Conservation (phyloP, 176 grass and related monocot genomes). For the Raddia distichophylla region DNA sequence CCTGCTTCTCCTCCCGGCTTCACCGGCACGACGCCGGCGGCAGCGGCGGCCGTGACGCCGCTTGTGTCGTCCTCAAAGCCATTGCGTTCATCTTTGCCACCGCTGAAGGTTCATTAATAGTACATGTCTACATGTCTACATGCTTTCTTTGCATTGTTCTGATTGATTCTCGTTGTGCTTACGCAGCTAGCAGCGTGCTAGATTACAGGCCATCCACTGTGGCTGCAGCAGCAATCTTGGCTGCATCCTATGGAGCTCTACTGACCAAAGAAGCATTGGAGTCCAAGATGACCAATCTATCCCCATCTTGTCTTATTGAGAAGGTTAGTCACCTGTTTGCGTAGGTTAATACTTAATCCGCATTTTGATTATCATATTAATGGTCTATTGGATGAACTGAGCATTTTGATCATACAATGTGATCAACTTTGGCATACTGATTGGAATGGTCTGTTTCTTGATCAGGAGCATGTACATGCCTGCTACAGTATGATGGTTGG, state of each 20-base stretch:
- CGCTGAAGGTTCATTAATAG: constrained; percentile 38
- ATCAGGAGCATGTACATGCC: constrained; percentile 72
- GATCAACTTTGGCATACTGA: not conserved
- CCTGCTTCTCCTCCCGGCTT: constrained; percentile 57
- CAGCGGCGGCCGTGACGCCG: constrained; percentile 38
- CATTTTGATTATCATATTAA: constrained; percentile 29
- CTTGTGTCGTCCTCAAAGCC: constrained; percentile 38
- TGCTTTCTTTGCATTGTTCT: constrained; percentile 33
- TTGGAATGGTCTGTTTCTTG: constrained; percentile 39
- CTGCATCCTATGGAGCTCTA: constrained; percentile 59
- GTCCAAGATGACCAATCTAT: constrained; percentile 53
- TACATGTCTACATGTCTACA: not conserved
- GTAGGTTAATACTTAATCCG: not conserved
- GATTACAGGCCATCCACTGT: constrained; percentile 73
- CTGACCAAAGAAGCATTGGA: constrained; percentile 60
- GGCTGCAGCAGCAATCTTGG: constrained; percentile 74
- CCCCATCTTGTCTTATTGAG: constrained; percentile 59
- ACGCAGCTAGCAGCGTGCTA: constrained; percentile 58
- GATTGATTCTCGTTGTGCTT: constrained; percentile 20
- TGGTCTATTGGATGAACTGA: not conserved
- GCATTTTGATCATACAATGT: constrained; percentile 3
- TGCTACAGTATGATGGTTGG: constrained; percentile 68
- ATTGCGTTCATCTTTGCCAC: constrained; percentile 52
- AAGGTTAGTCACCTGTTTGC: constrained; percentile 46
- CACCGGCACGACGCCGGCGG: constrained; percentile 40